Conservation (phyloP, 2,329 filamentous ascomycete genomes). For the Westerdykella aurantiaca region DNA sequence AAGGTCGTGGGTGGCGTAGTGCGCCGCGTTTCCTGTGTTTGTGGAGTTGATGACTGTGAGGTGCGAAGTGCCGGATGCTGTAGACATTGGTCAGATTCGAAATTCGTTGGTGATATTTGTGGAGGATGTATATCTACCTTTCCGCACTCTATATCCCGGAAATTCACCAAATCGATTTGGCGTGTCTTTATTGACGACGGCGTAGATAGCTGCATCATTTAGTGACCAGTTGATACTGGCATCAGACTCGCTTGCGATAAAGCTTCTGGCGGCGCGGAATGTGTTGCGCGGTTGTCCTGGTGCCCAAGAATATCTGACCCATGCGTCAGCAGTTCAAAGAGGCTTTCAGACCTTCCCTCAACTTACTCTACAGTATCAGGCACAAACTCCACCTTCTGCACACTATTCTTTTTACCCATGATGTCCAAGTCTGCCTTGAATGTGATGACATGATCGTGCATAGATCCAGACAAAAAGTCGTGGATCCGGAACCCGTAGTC, state of each 20-base stretch:
- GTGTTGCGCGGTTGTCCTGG: slow-evolving; percentile 45
- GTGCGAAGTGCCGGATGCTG: slow-evolving; percentile 11
- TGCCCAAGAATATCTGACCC: slow-evolving; percentile 46
- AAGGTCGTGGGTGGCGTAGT: slow-evolving; percentile 49
- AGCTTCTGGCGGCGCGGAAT: slow-evolving; percentile 45
- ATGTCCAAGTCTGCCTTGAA: slow-evolving; percentile 41
- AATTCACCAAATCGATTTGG: slow-evolving; percentile 49
- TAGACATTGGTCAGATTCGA: slow-evolving; percentile 8
- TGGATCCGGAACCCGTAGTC: slow-evolving; percentile 39
- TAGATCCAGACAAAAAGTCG: slow-evolving; percentile 30
- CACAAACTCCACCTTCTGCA: slow-evolving; percentile 29
- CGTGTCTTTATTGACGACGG: slow-evolving; percentile 48
- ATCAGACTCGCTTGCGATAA: slow-evolving; percentile 35
- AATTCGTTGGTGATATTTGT: slow-evolving; percentile 11
- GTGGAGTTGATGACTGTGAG: slow-evolving; percentile 48
- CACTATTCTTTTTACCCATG: slow-evolving; percentile 31
- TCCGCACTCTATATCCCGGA: slow-evolving; percentile 48
- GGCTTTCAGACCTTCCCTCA: too few species aligned
- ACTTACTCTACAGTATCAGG: slow-evolving; percentile 40
- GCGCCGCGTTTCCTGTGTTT: slow-evolving; percentile 42
- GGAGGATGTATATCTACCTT: slow-evolving; percentile 33
- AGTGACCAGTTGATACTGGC: slow-evolving; percentile 43
- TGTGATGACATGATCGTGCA: slow-evolving; percentile 38
- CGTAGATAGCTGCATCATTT: slow-evolving; percentile 45
- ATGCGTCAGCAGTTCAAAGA: neutral